Evolutionary conservation across 2,329 filamentous ascomycete genomes (phyloP), one percentile per base, ranked within the genome.

Genomic region (Malbranchea zuffiana): DNA sequence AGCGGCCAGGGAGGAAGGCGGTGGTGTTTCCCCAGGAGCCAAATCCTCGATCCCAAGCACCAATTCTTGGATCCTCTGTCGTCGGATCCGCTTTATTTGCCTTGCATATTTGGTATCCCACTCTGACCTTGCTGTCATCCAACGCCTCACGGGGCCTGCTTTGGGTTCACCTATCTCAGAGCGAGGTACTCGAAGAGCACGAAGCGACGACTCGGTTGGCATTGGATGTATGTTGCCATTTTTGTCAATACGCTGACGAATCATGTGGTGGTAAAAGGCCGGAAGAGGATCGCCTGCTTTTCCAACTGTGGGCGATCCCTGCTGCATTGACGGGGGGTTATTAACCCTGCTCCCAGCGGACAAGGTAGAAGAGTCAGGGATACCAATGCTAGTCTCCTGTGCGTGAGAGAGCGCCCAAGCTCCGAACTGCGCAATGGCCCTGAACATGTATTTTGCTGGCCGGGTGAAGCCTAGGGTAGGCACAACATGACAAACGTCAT

Each of bases 371-470:
- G 24, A 83, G 42, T 87, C 80, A 23, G 80, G 58, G 23, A 93
- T 88, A 12, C 90, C 82, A 37, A 94, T 87, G 1, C 75, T 74
- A 1, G 72, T 74, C 42, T 84, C 72, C 53, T 95, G 87, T 0
- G 86, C 85, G 46, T 80, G 71, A 1, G 87, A 84, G 15, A 95
- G 68, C 0, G 82, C 81, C 87, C 87, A 96, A 0, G 87, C 85
- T 2, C 86, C 82, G 52, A 98, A 96, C 48, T 95, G 88, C 0
- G 90, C 82, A 35, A 95, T 77, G 1, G 84, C 83, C 32, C 88
- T 75, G 56, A 85, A 96, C 86, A 96, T 95, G 61, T 82, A 82
- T 57, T 96, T 96, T 30, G 88, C 90, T 1, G 90, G 90, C n/a
- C 80, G 74, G 0, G 88, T 96, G 56, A 94, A 96, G 50, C 84